Base-by-base conservation (phyloP, 208 protist species). In the Trypanosomatidae sp. region DNA sequence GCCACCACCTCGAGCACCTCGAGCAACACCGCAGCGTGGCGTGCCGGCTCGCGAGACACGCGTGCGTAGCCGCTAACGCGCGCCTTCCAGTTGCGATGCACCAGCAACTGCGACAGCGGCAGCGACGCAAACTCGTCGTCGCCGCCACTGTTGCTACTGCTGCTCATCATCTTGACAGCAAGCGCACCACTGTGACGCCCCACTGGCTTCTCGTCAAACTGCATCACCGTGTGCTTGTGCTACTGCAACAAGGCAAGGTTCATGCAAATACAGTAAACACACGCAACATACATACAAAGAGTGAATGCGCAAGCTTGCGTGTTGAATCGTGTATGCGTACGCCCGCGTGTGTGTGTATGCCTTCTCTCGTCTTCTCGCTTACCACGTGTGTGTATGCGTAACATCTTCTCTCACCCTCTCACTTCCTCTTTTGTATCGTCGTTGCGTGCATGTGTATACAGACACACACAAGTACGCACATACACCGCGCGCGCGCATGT, bases 71-170 rank as follows among this genome's bases (percentile, higher is more conserved):
- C 84, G 19, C 64, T 51, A 25, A 78, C 79, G 0, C 84, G 59
- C 0, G 73, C 84, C 43, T 86, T 88, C 80, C 84, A 93, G 55
- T 79, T 82, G 35, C 40, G 57, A 51, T 87, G 67, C 1, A 20
- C 16, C 1, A 93, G 48, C 15, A 86, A 47, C 25, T 75, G 42
- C 11, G 71, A 56, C 5, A 88, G 28, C 5, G 63, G 33, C 1
- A 71, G 55, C 5, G 42, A 49, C 16, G 48, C 65, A 35, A 89
- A 89, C 50, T 83, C 63, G 10, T 88, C 72, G 7, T 66, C 30
- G 11, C 30, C 30, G 20, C 23, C 0, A 41, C 11, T 7, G 61
- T 24, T 37, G 23, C 41, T 46, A 7, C 51, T 44, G 8, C n/a
- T n/a, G n/a, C n/a, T n/a, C n/a, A n/a, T n/a, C n/a, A n/a, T n/a